Percentiles rank a stretch among this genome's conserved stretches.
These are phyloP conservation scores for Cryptococcus sp. DNA, from an alignment of 1,284 basidiomycete species.

Conservation along the genomic window DNA sequence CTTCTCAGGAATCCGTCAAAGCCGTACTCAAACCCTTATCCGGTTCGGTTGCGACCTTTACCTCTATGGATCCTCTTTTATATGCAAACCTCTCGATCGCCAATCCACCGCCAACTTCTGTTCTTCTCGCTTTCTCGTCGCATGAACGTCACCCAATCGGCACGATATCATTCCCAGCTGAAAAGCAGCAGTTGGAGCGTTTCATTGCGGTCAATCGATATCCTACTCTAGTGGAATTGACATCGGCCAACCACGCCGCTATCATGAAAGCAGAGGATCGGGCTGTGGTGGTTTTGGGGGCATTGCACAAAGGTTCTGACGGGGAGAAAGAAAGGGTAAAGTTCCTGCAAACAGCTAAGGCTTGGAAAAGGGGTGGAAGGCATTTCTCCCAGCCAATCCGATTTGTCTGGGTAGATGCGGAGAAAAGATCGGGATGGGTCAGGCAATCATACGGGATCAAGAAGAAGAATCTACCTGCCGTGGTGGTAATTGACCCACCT, in stretches of 20 bases:
- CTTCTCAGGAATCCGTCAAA: constrained; percentile 50
- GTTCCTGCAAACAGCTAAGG: constrained; percentile 57
- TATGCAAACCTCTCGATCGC: constrained; percentile 55
- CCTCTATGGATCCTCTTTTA: constrained; percentile 49
- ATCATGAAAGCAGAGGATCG: constrained; percentile 69
- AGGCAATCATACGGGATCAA: constrained; percentile 75
- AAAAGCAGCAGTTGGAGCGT: constrained; percentile 22
- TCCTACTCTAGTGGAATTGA: constrained; percentile 66
- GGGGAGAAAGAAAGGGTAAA: constrained; percentile 51
- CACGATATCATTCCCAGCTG: constrained; percentile 34
- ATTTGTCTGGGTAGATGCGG: constrained; percentile 79
- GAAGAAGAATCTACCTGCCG: constrained; percentile 52
- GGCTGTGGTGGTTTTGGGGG: constrained; percentile 71
- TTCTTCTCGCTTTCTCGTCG: constrained; percentile 72
- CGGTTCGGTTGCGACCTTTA: constrained; percentile 64
- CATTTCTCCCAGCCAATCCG: constrained; percentile 58
- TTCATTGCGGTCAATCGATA: constrained; percentile 67
- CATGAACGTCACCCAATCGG: constrained; percentile 41
- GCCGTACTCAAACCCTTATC: constrained; percentile 59
- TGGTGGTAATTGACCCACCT: constrained; percentile 73
- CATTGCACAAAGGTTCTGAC: constrained; percentile 41
- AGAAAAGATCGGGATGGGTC: constrained; percentile 76
- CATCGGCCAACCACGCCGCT: constrained; percentile 66
- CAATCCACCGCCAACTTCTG: constrained; percentile 52
- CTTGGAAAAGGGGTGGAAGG: constrained; percentile 56